phyloP scores from a whole-genome alignment of 2,329 filamentous ascomycete genomes.

The Zalaria obscura region DNA sequence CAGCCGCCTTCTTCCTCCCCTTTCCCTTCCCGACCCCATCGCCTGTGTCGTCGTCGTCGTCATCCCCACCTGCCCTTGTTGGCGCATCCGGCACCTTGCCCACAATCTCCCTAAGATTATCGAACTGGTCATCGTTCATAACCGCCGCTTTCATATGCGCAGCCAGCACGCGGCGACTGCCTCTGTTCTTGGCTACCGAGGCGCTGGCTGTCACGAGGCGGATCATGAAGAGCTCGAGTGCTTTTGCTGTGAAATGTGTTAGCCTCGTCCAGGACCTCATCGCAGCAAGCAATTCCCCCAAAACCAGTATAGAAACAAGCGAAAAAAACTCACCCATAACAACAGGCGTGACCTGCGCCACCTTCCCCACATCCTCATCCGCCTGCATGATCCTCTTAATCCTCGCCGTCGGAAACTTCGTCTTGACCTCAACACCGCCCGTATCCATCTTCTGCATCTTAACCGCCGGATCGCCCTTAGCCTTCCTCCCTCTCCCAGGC shows the following conservation, averaged over 20 bases:
- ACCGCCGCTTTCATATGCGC: conserved; percentile 87
- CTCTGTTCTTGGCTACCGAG: conserved; percentile 40
- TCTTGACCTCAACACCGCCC: conserved; percentile 59
- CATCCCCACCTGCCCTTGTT: conserved; percentile 20
- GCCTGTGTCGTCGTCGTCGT: conserved; percentile 5
- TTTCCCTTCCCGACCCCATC: conserved; percentile 2
- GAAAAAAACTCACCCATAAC: conserved; percentile 54
- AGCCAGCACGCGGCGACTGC: conserved; percentile 76
- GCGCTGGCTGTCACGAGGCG: conserved; percentile 81
- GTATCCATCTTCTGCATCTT: conserved; percentile 13
- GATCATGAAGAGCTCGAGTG: conserved; percentile 96
- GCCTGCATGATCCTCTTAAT: conserved; percentile 99
- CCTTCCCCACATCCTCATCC: conserved; percentile 96
- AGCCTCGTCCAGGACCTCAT: background rate
- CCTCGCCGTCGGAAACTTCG: conserved; percentile 89
- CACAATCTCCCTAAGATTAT: conserved; percentile 86
- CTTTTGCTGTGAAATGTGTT: conserved; percentile 50
- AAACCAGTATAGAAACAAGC: background rate
- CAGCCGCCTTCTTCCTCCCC: conserved; percentile 5
- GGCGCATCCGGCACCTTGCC: conserved; percentile 61
- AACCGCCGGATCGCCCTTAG: too few species aligned
- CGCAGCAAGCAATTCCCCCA: too few species aligned
- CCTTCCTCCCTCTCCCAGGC: too few species aligned
- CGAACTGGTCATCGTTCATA: conserved; percentile 77
- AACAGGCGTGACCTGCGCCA: conserved; percentile 92